Evolutionary conservation across 2,329 filamentous ascomycete species (phyloP).

Genomic region (Neofusicoccum sp.): DNA sequence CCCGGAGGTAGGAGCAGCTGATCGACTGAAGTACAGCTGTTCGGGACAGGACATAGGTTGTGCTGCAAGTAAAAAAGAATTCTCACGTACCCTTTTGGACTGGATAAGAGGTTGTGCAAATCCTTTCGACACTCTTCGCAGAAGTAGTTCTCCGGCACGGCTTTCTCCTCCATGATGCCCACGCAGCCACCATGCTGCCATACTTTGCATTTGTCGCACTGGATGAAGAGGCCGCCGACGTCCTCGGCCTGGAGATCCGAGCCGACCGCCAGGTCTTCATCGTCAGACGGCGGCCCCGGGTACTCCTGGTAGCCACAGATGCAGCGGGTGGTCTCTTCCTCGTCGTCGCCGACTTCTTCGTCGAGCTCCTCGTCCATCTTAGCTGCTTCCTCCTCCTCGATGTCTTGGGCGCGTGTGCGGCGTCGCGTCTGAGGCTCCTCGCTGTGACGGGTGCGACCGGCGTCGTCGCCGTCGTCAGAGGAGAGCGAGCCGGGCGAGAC

Average conservation of each 20-base stretch:
- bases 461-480: conserved; percentile 64
- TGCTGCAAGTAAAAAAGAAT: neutral
- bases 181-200: conserved; percentile 99
- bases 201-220: conserved; percentile 94
- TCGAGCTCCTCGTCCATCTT: conserved; percentile 56
- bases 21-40: neutral
- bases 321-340: conserved; percentile 93
- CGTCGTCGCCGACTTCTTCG: conserved; percentile 60
- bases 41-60: neutral
- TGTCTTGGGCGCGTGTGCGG: conserved; percentile 73
- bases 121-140: conserved; percentile 94
- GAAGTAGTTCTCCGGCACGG: conserved; percentile 88
- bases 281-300: conserved; percentile 68
- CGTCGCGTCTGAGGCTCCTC: conserved; percentile 71
- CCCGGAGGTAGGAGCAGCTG: neutral
- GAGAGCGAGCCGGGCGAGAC: conserved; percentile 71
- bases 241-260: conserved; percentile 62
- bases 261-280: conserved; percentile 53
- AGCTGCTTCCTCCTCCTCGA: conserved; percentile 49
- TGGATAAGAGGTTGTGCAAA: conserved; percentile 78
- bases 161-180: conserved; percentile 90
- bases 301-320: conserved; percentile 95
- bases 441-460: conserved; percentile 49
- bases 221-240: conserved; percentile 90
- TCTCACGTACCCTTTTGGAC: conserved; percentile 75